A percentile compares a stretch with the other conserved stretches of the same genome.
phyloP scores from a whole-genome alignment of 2,329 filamentous ascomycete genomes.

The Colletotrichum musae region DNA sequence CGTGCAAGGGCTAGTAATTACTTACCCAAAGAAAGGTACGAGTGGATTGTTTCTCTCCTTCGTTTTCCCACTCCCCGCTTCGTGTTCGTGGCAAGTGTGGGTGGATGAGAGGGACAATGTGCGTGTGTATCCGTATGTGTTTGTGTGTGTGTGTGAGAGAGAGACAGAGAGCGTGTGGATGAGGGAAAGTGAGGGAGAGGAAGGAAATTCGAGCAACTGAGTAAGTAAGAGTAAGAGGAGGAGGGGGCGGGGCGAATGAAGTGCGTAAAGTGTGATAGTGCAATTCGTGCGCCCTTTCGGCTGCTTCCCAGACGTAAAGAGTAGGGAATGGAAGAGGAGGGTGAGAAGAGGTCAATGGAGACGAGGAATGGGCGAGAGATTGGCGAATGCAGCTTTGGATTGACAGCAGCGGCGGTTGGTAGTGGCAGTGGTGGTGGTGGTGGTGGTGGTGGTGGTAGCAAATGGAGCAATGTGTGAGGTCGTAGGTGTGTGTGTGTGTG shows the following conservation, averaged over 20 bases:
- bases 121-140: no score
- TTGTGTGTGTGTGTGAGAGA: neutral
- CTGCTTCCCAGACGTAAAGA: slow-evolving; percentile 8
- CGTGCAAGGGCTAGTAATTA: slow-evolving; percentile 2
- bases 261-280: slow-evolving; percentile 16
- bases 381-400: slow-evolving; percentile 36
- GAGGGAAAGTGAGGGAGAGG: neutral
- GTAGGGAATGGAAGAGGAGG: slow-evolving; percentile 3
- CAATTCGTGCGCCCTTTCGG: slow-evolving; percentile 14
- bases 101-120: neutral
- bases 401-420: slow-evolving; percentile 17
- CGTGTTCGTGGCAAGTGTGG: neutral
- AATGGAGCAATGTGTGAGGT: slow-evolving; percentile 13
- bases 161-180: neutral
- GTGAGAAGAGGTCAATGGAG: slow-evolving; percentile 2
- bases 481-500: neutral
- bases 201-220: slow-evolving; percentile 19
- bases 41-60: neutral
- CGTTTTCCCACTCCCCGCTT: slow-evolving; percentile 4
- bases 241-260: slow-evolving; percentile 11
- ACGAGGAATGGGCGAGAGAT: slow-evolving; percentile 28
- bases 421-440: slow-evolving; percentile 6
- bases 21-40: neutral
- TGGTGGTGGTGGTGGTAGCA: neutral
- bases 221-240: slow-evolving; percentile 19